Evolutionary conservation across 257 asterid genomes (phyloP).

Genomic region (Linderniella brevidens): DNA sequence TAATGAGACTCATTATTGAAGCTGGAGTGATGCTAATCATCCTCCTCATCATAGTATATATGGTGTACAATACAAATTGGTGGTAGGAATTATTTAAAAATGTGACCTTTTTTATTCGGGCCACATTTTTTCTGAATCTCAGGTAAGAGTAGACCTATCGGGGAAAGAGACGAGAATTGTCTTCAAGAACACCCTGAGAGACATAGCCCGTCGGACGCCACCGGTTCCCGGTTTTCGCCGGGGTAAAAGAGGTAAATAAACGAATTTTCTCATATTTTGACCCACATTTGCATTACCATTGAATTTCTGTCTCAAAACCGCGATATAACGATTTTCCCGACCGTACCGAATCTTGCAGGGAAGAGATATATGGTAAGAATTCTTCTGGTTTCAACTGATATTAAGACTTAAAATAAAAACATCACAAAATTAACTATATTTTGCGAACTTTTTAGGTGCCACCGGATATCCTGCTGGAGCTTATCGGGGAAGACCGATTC

Average conservation of each 20-base stretch:
- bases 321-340: not conserved
- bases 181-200: constrained; percentile 47
- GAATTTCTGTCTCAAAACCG: not conserved
- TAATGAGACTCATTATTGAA: too few species aligned
- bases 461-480: constrained; percentile 45
- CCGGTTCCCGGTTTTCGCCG: constrained; percentile 83
- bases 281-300: not conserved
- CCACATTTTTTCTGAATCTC: constrained; percentile 10
- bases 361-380: constrained; percentile 52
- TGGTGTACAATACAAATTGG: too few species aligned
- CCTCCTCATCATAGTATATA: too few species aligned
- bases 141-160: constrained; percentile 65
- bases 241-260: constrained; percentile 81
- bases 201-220: constrained; percentile 59
- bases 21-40: too few species aligned
- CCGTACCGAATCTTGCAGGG: constrained; percentile 30
- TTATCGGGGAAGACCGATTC: constrained; percentile 68
- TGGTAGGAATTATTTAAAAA: not conserved
- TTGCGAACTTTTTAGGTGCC: constrained; percentile 39
- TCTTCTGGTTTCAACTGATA: not conserved
- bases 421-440: constrained; percentile 1
- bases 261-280: not conserved
- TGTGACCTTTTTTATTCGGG: not conserved
- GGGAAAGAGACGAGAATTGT: constrained; percentile 54
- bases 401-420: too few species aligned